A percentile compares a stretch with the other conserved stretches of the same genome.
Evolutionary conservation across 2,329 filamentous ascomycete species (phyloP).

Genomic region (Pseudogymnoascus sp.): DNA sequence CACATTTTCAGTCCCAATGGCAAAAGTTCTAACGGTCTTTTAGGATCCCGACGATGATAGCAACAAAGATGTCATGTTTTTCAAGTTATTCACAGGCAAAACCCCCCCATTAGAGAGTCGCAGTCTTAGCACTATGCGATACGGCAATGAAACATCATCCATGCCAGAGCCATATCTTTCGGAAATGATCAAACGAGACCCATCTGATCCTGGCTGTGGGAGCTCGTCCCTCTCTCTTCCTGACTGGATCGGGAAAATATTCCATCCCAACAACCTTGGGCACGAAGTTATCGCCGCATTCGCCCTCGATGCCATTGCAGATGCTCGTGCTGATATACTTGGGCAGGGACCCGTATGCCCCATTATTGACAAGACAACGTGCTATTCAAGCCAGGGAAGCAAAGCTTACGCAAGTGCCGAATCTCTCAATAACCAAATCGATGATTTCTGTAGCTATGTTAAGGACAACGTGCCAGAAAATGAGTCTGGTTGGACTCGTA

Average conservation of each 20-base stretch:
- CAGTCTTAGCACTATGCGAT: conserved; percentile 8
- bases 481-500: conserved; percentile 18
- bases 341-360: neutral
- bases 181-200: conserved; percentile 16
- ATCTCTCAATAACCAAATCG: conserved; percentile 22
- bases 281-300: conserved; percentile 26
- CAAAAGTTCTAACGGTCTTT: neutral
- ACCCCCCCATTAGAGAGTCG: neutral
- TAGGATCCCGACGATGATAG: conserved; percentile 22
- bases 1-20: neutral
- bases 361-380: neutral
- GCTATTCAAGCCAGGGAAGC: conserved; percentile 12
- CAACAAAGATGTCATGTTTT: conserved; percentile 28
- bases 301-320: conserved; percentile 16
- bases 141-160: conserved; percentile 13
- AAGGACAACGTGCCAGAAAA: conserved; percentile 6
- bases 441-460: conserved; percentile 24
- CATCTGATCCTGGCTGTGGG: conserved; percentile 18
- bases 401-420: conserved; percentile 21
- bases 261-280: conserved; percentile 29
- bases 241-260: conserved; percentile 26
- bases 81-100: conserved; percentile 25
- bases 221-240: conserved; percentile 24
- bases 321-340: conserved; percentile 4
- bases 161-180: conserved; percentile 8